Evolutionary conservation across 371 early-diverging fungal genomes (phyloP), one percentile per base, ranked within the genome.

Genomic region (Mucor racemosus): DNA sequence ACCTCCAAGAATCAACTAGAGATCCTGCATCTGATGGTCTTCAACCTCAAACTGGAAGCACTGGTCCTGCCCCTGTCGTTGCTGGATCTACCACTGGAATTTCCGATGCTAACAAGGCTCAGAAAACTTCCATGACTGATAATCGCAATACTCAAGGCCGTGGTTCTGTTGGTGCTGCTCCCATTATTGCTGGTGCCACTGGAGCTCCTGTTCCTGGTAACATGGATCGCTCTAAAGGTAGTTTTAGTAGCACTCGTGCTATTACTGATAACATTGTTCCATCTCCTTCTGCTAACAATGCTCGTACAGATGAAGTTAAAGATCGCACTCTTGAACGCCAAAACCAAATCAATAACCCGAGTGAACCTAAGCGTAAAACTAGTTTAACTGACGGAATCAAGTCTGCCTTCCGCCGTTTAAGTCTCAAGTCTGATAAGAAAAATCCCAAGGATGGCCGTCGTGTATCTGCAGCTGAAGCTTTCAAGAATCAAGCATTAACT

Each of bases 171-270:
- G 54, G 34, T 6, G 7, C 35, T 35, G 34, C 57, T n/a, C 35
- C 57, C 19, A 19, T 56, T 17, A 36, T 34, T 56, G 57, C 57
- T 35, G n/a, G 57, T 36, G 14, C 57, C 19, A 59, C 60, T n/a
- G 60, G 60, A 7, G 44, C 31, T 7, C 31, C 60, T 33, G 60
- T 31, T 34, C 33, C 41, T 14, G 60, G 60, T 14, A 19, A 36
- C 48, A 7, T n/a, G 7, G 46, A 21, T 9, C 33, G 35, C 14
- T 34, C 41, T 40, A 46, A 39, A 42, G 69, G 59, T 64, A 68
- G 69, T 10, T 40, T 68, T 15, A 68, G 69, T 26, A 68, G 69
- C 38, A 68, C 64, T 38, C 69, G 69, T 44, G 69, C 69, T 21
- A 68, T 57, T 26, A 58, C 39, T 36, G 64, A 55, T 8, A 34